A percentile compares a stretch with the other conserved stretches of the same genome.
Evolutionary conservation across 352 stramenopile species (phyloP).

Genomic region (Phytopythium aichiense): DNA sequence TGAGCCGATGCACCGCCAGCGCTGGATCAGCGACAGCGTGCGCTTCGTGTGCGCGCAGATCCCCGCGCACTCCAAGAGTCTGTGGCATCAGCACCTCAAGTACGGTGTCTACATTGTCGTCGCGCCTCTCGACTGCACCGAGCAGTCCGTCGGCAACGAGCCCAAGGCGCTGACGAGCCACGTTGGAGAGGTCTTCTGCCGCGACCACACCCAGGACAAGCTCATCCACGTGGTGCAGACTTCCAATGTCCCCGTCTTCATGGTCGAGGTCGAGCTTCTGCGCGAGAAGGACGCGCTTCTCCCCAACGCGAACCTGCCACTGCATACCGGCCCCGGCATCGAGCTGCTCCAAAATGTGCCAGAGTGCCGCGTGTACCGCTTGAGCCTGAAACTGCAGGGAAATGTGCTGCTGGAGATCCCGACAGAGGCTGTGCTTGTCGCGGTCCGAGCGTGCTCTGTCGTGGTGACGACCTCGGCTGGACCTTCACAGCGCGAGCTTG

Average conservation of each 20-base stretch:
- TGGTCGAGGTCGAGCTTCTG: conserved; percentile 52
- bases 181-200: conserved; percentile 40
- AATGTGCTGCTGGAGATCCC: conserved; percentile 25
- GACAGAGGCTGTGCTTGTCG: conserved; percentile 34
- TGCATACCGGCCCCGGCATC: conserved; percentile 19
- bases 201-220: conserved; percentile 43
- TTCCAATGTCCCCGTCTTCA: conserved; percentile 24
- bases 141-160: conserved; percentile 18
- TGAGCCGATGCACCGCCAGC: conserved; percentile 43
- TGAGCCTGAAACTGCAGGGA: conserved; percentile 21
- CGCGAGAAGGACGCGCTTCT: conserved; percentile 26
- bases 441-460: conserved; percentile 2
- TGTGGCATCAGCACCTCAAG: conserved; percentile 46
- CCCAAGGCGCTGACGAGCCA: conserved; percentile 22
- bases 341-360: conserved; percentile 28
- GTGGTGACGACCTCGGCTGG: conserved; percentile 14
- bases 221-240: conserved; percentile 36
- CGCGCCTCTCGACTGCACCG: conserved; percentile 23
- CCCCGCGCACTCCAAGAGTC: conserved; percentile 27
- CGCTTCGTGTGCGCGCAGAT: conserved; percentile 36
- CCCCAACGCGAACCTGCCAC: conserved; percentile 17
- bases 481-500: conserved; percentile 6
- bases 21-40: conserved; percentile 29
- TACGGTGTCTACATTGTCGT: conserved; percentile 46
- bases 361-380: conserved; percentile 42